Conservation (phyloP, 2,329 filamentous ascomycete species). For the Dactylellina sp. region DNA sequence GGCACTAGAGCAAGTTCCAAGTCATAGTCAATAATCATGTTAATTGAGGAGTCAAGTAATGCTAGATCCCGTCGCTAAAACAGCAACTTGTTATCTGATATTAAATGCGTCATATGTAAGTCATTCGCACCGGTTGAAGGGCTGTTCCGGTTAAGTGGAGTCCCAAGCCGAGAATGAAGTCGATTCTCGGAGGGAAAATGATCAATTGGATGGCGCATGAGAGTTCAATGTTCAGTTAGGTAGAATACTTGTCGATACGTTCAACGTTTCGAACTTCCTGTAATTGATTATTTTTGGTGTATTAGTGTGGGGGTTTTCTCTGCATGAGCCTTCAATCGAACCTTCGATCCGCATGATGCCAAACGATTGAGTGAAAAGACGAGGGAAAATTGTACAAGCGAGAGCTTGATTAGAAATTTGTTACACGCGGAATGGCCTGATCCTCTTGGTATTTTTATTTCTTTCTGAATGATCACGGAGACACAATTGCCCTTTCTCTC, state of each 20-base stretch:
- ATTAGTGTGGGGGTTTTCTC: conserved; percentile 25
- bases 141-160: conserved; percentile 41
- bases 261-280: conserved; percentile 49
- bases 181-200: background rate
- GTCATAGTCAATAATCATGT: conserved; percentile 26
- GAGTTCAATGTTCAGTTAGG: conserved; percentile 17
- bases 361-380: conserved; percentile 10
- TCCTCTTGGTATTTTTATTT: background rate
- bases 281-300: conserved; percentile 51
- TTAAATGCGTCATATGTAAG: conserved; percentile 54
- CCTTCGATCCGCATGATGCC: conserved; percentile 23
- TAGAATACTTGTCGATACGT: conserved; percentile 43
- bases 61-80: too few relatives aligned
- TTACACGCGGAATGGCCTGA: background rate
- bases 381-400: conserved; percentile 7
- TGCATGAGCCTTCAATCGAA: conserved; percentile 32
- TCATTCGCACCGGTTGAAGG: conserved; percentile 43
- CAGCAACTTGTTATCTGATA: conserved; percentile 34
- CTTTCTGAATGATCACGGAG: background rate
- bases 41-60: too few relatives aligned
- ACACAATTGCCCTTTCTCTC: too few relatives aligned
- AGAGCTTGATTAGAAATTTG: conserved; percentile 1
- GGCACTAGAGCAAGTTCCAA: conserved; percentile 25
- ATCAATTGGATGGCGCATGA: conserved; percentile 26
- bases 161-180: conserved; percentile 25